Evolutionary conservation across 163 green algal species (phyloP).

Genomic region (Chloromonas sp.): DNA sequence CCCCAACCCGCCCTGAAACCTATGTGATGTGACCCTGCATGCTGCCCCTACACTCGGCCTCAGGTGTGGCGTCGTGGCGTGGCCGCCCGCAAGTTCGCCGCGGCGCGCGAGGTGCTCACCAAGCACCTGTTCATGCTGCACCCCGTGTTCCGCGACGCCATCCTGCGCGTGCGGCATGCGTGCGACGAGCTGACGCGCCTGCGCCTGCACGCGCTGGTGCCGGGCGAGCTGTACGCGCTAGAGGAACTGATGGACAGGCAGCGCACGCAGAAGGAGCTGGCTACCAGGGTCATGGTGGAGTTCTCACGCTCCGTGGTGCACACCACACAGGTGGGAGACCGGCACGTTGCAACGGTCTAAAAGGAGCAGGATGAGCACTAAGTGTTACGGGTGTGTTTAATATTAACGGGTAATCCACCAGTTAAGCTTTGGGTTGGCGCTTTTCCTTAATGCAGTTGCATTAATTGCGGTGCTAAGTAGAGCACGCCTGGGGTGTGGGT

Average conservation of each 20-base stretch:
- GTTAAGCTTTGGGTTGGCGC: too few species aligned
- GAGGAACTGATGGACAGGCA: slow-evolving; percentile 7
- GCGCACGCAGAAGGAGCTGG: background rate
- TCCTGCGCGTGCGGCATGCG: slow-evolving; percentile 27
- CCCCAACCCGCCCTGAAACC: too few species aligned
- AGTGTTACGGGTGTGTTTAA: too few species aligned
- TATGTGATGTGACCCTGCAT: too few species aligned
- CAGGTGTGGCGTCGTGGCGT: slow-evolving; percentile 38
- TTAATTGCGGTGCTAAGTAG: too few species aligned
- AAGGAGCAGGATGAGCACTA: too few species aligned
- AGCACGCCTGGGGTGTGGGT: too few species aligned
- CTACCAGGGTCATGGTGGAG: slow-evolving; percentile 3
- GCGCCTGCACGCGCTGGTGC: slow-evolving; percentile 23
- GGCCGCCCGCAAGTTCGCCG: slow-evolving; percentile 15
- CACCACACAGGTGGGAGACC: slow-evolving; percentile 20
- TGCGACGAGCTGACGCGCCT: slow-evolving; percentile 31
- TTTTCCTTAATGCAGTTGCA: too few species aligned
- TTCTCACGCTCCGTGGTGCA: slow-evolving; percentile 18
- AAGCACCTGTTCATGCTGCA: slow-evolving; percentile 35
- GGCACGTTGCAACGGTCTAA: too few species aligned
- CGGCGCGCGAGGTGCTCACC: slow-evolving; percentile 20
- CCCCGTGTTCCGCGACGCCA: slow-evolving; percentile 30
- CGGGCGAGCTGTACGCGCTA: slow-evolving; percentile 16
- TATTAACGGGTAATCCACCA: too few species aligned
- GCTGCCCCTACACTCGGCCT: too few species aligned